A percentile compares a stretch with the other conserved stretches of the same genome.
Evolutionary conservation across 2,329 filamentous ascomycete species (phyloP).

Genomic region (Neonectria faginata): DNA sequence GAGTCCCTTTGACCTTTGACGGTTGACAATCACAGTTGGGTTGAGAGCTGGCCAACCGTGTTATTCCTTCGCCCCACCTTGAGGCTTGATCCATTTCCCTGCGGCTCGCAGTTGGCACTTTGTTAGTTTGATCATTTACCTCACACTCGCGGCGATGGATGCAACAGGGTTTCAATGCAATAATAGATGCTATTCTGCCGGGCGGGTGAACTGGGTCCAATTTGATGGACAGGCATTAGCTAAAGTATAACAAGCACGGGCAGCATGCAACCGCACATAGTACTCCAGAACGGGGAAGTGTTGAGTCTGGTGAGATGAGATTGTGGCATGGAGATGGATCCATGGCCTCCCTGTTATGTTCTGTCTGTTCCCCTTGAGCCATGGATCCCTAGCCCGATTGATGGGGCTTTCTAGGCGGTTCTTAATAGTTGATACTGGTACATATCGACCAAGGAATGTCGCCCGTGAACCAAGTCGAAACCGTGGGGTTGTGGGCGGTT

Average conservation of each 20-base stretch:
- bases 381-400: conserved; percentile 18
- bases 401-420: conserved; percentile 20
- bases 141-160: not conserved
- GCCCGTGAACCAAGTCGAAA: conserved; percentile 4
- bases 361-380: conserved; percentile 11
- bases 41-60: not conserved
- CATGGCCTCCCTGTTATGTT: conserved; percentile 20
- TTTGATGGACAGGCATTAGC: not conserved
- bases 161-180: conserved; percentile 2
- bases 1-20: conserved; percentile 4
- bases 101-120: conserved; percentile 4
- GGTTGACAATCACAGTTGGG: not conserved
- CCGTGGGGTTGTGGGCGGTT: not conserved
- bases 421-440: not conserved
- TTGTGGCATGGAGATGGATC: conserved; percentile 32
- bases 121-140: conserved; percentile 2
- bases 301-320: conserved; percentile 12
- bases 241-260: conserved; percentile 8
- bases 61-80: conserved; percentile 13
- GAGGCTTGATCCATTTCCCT: conserved; percentile 8
- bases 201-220: not conserved
- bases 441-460: conserved; percentile 16
- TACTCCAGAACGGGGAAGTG: conserved; percentile 9
- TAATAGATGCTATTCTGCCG: not conserved
- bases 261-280: not conserved